Base-by-base conservation (phyloP, 2,329 filamentous ascomycete genomes). In the Cercospora berteroae region DNA sequence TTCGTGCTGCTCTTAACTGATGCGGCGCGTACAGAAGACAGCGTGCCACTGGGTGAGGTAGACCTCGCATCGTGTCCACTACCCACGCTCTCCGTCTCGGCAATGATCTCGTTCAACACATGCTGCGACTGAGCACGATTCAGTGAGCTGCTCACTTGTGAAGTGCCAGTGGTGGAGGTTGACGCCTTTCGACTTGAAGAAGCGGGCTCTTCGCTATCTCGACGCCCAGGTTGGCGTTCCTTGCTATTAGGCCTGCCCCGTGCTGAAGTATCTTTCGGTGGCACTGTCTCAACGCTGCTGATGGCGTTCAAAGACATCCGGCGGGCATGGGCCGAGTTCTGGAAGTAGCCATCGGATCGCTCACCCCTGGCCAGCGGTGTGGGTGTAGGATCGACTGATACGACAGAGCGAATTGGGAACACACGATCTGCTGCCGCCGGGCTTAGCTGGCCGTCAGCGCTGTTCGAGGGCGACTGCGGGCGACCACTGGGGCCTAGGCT, bases 341-440 rank as follows among this genome's bases (percentile, higher is more conserved):
- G 71, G 75, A 83, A 80, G 79, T 84, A 80, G 67, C 70, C 69
- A 8, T 72, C 71, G 5, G 63, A 68, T 66, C 67, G 67, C 50
- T 69, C 75, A 64, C n/a, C 23, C 20, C 57, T 67, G 31, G 64
- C 48, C 16, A 67, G 56, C 27, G 70, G 57, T 4, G 80, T 83
- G 1, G 80, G 79, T 10, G 78, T 79, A 6, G 87, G 86, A 72
- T 91, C 88, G 48, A 94, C 87, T 6, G 87, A 91, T 25, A 94
- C 83, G 52, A 92, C 89, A n/a, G 90, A 93, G 59, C 90, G 87
- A 33, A 94, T 90, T n/a, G 91, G 91, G 65, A 91, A 94, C 5
- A 94, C 90, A 64, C 90, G 86, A 74, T 94, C 85, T 57, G 80
- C 76, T 4, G 79, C 72, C 44, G 76, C 77, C 18, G 81, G 81